These are phyloP conservation scores for Oxytropis ochrocephala DNA, from an alignment of 306 rosid species.

Conservation along the genomic window DNA sequence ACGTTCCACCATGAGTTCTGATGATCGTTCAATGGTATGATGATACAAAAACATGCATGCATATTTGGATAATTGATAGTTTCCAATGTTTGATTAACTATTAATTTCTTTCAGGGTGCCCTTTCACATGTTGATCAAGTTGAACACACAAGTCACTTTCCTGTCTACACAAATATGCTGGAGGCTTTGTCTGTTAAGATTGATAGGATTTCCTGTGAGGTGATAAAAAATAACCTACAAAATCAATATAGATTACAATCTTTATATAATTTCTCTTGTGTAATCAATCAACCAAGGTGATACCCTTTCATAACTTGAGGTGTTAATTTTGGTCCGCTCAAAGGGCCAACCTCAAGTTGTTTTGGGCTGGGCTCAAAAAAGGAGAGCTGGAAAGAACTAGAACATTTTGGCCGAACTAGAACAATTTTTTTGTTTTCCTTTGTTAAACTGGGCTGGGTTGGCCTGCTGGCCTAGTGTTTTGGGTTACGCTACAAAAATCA, in stretches of 20 bases:
- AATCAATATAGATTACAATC: not conserved
- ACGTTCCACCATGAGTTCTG: conserved; percentile 24
- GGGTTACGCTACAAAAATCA: no score
- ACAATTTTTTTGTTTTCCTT: no score
- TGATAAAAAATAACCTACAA: not conserved
- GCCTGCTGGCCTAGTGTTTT: no score
- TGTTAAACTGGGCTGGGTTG: no score
- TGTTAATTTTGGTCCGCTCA: no score
- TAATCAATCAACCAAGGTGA: not conserved
- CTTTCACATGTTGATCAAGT: conserved; percentile 17
- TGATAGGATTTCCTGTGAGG: conserved; percentile 55
- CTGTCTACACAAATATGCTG: conserved; percentile 27
- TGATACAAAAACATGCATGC: not conserved
- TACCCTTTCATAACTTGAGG: not conserved
- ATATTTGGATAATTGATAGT: not conserved
- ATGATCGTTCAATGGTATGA: conserved; percentile 25
- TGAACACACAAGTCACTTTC: conserved; percentile 31
- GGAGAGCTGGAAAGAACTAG: no score
- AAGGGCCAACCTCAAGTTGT: no score
- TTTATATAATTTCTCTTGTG: not conserved
- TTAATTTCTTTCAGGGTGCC: conserved; percentile 25
- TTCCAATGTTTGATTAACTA: conserved; percentile 1
- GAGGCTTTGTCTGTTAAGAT: conserved; percentile 43
- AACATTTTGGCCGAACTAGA: no score
- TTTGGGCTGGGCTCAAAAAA: no score